A percentile compares a stretch with the other conserved stretches of the same genome.
Evolutionary conservation across 2,329 filamentous ascomycete species (phyloP).

Genomic region (Penicillium sp.): DNA sequence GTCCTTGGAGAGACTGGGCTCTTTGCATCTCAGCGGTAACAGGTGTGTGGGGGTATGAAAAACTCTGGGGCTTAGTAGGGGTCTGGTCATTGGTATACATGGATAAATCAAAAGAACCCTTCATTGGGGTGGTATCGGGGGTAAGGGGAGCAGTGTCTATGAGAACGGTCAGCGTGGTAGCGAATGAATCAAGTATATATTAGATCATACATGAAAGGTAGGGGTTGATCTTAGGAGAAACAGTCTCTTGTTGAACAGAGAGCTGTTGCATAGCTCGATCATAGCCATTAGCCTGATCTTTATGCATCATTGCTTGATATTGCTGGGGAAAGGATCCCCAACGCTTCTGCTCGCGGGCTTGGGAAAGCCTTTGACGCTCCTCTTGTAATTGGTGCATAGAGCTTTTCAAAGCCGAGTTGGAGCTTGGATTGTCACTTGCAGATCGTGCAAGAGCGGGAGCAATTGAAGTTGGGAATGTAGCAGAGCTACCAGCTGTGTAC

Average conservation of each 20-base stretch:
- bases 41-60: conserved; percentile 33
- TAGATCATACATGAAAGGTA: conserved; percentile 32
- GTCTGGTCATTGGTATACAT: conserved; percentile 42
- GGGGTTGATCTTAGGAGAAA: conserved; percentile 55
- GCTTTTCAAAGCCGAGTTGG: conserved; percentile 23
- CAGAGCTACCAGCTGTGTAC: conserved; percentile 34
- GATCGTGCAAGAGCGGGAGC: conserved; percentile 24
- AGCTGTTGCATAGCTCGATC: conserved; percentile 31
- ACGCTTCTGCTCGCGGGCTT: conserved; percentile 21
- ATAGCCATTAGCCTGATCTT: conserved; percentile 19
- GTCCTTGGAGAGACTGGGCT: conserved; percentile 49
- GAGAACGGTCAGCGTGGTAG: background rate
- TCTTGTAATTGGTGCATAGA: conserved; percentile 33
- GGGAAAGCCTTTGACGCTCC: conserved; percentile 22
- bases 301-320: conserved; percentile 16
- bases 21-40: conserved; percentile 45
- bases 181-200: background rate
- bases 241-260: conserved; percentile 41
- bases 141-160: conserved; percentile 56
- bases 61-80: conserved; percentile 40
- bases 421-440: conserved; percentile 19
- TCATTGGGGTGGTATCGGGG: conserved; percentile 63
- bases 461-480: conserved; percentile 9
- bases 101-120: conserved; percentile 38
- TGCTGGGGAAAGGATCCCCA: conserved; percentile 30